Evolutionary conservation across 2,329 filamentous ascomycete genomes (phyloP).

Genomic region (Reticulascus tulasneorum): DNA sequence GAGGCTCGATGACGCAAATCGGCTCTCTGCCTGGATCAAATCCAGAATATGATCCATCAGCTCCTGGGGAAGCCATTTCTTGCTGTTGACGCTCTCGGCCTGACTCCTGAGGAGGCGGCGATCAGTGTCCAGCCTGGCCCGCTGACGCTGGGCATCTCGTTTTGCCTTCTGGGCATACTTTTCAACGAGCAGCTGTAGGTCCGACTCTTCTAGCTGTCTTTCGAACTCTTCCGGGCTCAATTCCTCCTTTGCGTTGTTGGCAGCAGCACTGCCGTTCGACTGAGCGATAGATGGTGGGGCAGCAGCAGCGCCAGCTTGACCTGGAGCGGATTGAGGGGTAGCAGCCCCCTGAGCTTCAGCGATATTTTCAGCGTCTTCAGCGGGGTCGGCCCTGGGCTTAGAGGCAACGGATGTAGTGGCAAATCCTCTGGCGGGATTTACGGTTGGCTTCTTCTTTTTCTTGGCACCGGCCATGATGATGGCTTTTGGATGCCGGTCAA

Average conservation of each 20-base stretch:
- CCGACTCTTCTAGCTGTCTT: constrained; percentile 81
- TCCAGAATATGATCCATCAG: constrained; percentile 74
- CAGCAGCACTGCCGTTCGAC: constrained; percentile 17
- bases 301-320: constrained; percentile 7
- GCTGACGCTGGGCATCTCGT: constrained; percentile 74
- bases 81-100: constrained; percentile 66
- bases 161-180: constrained; percentile 75
- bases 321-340: constrained; percentile 1
- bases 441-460: constrained; percentile 88
- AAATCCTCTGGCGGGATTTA: constrained; percentile 88
- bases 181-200: constrained; percentile 82
- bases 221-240: constrained; percentile 87
- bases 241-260: constrained; percentile 33
- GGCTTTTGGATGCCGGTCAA: too few species aligned
- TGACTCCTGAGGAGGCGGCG: constrained; percentile 76
- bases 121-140: constrained; percentile 77
- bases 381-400: constrained; percentile 64
- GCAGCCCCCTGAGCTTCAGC: constrained; percentile 2
- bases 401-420: constrained; percentile 90
- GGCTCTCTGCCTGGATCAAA: constrained; percentile 63
- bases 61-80: constrained; percentile 77
- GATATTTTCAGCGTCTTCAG: constrained; percentile 25
- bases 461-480: constrained; percentile 68
- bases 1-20: constrained; percentile 50
- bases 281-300: constrained; percentile 25